A percentile compares a stretch with the other conserved stretches of the same genome.
These are phyloP conservation scores for Gastrodia elata DNA, from an alignment of 106 monocot species.

Conservation along the genomic window DNA sequence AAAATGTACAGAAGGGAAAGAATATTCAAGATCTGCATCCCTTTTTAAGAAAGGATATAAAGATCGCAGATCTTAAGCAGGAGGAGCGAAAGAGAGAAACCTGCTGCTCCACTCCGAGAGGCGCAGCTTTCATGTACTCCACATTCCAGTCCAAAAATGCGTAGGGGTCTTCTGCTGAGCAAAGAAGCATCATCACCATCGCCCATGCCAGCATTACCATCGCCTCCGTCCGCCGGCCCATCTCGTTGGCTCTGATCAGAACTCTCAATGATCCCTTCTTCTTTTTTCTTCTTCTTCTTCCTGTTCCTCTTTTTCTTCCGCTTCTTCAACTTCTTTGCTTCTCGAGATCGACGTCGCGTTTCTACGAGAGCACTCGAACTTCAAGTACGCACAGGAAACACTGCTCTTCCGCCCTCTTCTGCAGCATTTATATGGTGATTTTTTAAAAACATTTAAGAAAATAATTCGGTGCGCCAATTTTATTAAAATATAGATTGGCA, in stretches of 20 bases:
- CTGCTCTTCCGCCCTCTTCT: background rate
- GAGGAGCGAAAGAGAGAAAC: background rate
- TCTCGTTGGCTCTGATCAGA: background rate
- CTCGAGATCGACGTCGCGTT: no score
- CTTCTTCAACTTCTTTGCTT: no score
- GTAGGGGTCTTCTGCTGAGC: background rate
- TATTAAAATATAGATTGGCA: no score
- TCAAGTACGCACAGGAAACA: background rate
- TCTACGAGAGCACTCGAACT: background rate
- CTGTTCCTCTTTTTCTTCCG: no score
- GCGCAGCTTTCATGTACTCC: background rate
- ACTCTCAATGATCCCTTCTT: no score
- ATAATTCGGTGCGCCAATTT: no score
- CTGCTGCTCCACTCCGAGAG: constrained; percentile 6
- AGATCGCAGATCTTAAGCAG: background rate
- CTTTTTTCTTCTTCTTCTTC: no score
- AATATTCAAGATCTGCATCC: background rate
- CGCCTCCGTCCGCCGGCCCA: background rate
- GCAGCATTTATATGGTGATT: no score
- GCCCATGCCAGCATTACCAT: background rate
- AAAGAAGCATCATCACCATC: background rate
- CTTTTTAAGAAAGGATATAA: background rate
- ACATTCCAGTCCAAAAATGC: constrained; percentile 4
- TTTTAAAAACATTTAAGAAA: no score
- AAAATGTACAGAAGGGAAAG: background rate